Base-by-base conservation (phyloP, 163 green algal species). In the Chlamydomonas reinhardtii region DNA sequence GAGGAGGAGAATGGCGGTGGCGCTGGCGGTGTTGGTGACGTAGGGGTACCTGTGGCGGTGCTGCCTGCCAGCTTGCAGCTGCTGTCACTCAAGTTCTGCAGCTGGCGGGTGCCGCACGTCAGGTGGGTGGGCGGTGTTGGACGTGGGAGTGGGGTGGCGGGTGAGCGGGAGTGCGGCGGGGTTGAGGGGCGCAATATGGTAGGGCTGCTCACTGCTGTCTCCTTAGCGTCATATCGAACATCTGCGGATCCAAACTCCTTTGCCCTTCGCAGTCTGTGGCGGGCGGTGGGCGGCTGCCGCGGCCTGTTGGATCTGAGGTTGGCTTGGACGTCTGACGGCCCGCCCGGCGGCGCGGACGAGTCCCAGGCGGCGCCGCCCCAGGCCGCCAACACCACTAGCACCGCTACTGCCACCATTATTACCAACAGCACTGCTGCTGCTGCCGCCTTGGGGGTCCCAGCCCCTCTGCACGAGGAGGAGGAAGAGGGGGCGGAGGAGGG, bases 61-160 rank as follows among this genome's bases (percentile, higher is more conserved):
- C 34, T 85, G 24, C 66, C 80, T 16, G 34, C 4, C 1, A 2
- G 80, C 5, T 56, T 86, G 56, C 20, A 11, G 35, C 69, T 80
- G 70, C 69, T 86, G 80, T 79, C 66, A 17, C 34, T 86, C 54
- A 79, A 79, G 32, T 79, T 54, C 56, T 86, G 80, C 71, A 12
- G 56, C 34, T 86, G 80, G 80, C 25, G 54, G 56, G 70, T 86
- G 70, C 17, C 35, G 24, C 70, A 71, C 25, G 34, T 73, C 22
- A 86, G 79, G 79, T 86, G 69, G 22, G 79, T 17, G 9, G 31
- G 43, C 32, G 14, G 20, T 29, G 59, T 64, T 64, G 56, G 56
- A 64, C 15, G 22, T 15, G 64, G 71, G 62, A 6, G 17, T 24
- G 22, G 17, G 17, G 24, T 69, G 27, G 19, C 2, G 62, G 17